Evolutionary conservation across 495 filamentous ascomycete genomes (phyloP), one percentile per base, ranked within the genome.

Genomic region (Podospora anserina): DNA sequence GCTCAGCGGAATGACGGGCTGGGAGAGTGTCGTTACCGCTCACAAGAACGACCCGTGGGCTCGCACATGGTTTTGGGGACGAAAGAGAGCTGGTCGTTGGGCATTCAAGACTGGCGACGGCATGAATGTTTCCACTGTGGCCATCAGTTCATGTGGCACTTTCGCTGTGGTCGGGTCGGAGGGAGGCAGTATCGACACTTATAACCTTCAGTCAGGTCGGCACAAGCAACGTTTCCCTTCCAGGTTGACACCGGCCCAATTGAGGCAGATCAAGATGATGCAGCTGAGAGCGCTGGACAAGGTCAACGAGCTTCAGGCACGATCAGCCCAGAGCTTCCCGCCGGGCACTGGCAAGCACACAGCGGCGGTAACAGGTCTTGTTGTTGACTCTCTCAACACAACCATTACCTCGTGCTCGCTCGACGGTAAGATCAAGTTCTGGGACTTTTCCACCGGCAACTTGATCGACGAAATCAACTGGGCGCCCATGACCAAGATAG

Each of bases 381-480:
- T 88, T 32, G 86, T 97, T 62, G 94, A 98, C 78, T 86, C 88
- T 49, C 82, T 98, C 69, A 97, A 98, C 75, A 88, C 86, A 54
- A 86, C 84, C 23, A 84, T 97, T 61, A 88, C 95, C 39, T 96
- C 92, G 66, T 96, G 92, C 75, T 88, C 91, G 2, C 78, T 92
- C 27, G 95, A 99, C 77, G 96, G 96, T n/a, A 95, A 89, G 75
- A 84, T 99, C 70, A 98, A 98, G 83, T 98, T 99, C 77, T 99
- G 95, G 95, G 92, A 97, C 70, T 95, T 98, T 64, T 79, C 84
- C 11, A 90, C 91, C 2, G 94, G 93, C 6, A 82, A 85, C 63
- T 83, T 97, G 2, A 76, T 91, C 18, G 86, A 94, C 70, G 88
- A 97, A 74, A 87, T 98, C 58, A 86, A 96, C 75, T 97, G 92